Base-by-base conservation (phyloP, 768 basidiomycete genomes). In the Leucocoprinus birnbaumii region DNA sequence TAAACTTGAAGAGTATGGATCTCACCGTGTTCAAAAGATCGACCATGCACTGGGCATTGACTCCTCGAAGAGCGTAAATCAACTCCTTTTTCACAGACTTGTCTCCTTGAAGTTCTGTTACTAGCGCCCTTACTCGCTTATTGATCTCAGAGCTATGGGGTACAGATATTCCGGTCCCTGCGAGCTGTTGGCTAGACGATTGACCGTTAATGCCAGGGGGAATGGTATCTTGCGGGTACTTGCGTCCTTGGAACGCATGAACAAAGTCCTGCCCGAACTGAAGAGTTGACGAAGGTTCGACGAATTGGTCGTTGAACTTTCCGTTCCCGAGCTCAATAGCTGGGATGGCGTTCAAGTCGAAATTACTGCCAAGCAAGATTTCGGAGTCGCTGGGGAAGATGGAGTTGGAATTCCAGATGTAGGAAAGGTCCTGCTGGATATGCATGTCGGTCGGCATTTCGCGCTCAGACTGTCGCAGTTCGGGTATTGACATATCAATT, bases 341-440 rank as follows among this genome's bases (percentile, higher is more conserved):
- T 2, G 85, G 86, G 59, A 89, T 89, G 21, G 83, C 71, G 60
- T 63, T 69, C 59, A 89, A 67, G 63, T 87, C 86, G 64, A 87
- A 89, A 68, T 88, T 86, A 65, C 85, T 83, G 53, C 75, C 77
- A 37, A 67, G 71, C 44, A 87, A 69, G 66, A 60, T 59, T 22
- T 62, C 75, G 56, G 65, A 63, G 41, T 62, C 66, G 50, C 57
- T 61, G 24, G 61, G 61, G n/a, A 73, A 76, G 6, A 70, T 56
- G 1, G 64, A 56, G 61, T 55, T 58, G 34, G 57, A 61, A 19
- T 66, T 65, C 77, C 78, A 80, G 18, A 56, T 59, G 65, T 67
- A 74, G n/a, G 71, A 68, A 48, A 70, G 69, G 56, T 74, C 71
- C 3, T 73, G 65, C 59, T 73, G 72, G 55, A 71, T 65, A 58